phyloP scores from a whole-genome alignment of 768 basidiomycete genomes.

The Fibroporia radiculosa region DNA sequence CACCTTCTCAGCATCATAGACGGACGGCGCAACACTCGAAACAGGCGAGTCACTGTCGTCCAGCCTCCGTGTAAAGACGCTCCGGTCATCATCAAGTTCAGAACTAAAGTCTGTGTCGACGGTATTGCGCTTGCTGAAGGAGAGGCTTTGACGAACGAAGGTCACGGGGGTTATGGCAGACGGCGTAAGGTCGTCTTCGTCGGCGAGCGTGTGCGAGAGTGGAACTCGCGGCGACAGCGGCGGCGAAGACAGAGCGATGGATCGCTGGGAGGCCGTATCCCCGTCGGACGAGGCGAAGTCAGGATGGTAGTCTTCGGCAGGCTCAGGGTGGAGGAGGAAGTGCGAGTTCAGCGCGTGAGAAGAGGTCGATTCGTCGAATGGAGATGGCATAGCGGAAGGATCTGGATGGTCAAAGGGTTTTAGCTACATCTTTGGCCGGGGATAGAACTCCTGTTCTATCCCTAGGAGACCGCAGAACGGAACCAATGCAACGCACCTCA shows the following conservation, averaged over 20 bases:
- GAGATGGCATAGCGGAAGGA: slow-evolving; percentile 10
- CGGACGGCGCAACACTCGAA: slow-evolving; percentile 44
- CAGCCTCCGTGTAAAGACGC: slow-evolving; percentile 37
- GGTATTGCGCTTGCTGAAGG: slow-evolving; percentile 13
- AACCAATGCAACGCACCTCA: too few relatives aligned
- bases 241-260: slow-evolving; percentile 68
- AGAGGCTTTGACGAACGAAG: slow-evolving; percentile 17
- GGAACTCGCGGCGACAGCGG: slow-evolving; percentile 39
- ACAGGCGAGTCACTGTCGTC: slow-evolving; percentile 39
- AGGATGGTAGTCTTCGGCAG: slow-evolving; percentile 11
- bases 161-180: slow-evolving; percentile 18
- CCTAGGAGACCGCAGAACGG: too few relatives aligned
- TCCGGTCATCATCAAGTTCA: slow-evolving; percentile 35
- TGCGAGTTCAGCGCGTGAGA: slow-evolving; percentile 13
- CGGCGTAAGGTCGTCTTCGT: slow-evolving; percentile 5
- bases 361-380: slow-evolving; percentile 11
- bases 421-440: too few relatives aligned
- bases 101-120: slow-evolving; percentile 48
- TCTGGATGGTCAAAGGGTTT: too few relatives aligned
- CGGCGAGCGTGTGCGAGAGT: slow-evolving; percentile 11
- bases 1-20: slow-evolving; percentile 31
- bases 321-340: slow-evolving; percentile 15
- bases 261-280: slow-evolving; percentile 74
- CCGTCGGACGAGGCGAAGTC: slow-evolving; percentile 33
- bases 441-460: too few relatives aligned